A percentile compares a stretch with the other conserved stretches of the same genome.
phyloP scores from a whole-genome alignment of 371 early-diverging fungal genomes.

The Mucor sp. region DNA sequence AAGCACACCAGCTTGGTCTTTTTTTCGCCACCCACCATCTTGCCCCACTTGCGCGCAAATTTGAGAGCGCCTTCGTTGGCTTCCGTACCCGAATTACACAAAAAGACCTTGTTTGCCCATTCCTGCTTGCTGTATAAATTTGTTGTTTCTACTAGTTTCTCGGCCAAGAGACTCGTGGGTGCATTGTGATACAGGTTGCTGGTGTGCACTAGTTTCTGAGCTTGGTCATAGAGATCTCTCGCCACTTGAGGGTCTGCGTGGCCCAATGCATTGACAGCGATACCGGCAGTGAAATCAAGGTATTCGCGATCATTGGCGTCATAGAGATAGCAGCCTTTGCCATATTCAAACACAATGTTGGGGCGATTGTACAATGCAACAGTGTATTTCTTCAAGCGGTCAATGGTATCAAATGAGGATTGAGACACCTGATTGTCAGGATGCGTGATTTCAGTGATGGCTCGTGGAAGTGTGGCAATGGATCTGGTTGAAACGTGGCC shows the following conservation, averaged over 20 bases:
- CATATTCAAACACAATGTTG: slow-evolving; percentile 66
- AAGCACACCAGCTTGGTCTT: slow-evolving; percentile 73
- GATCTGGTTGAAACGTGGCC: not conserved
- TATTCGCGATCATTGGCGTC: slow-evolving; percentile 75
- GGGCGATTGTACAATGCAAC: slow-evolving; percentile 71
- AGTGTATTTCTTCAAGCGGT: slow-evolving; percentile 55
- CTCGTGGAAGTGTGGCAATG: not conserved
- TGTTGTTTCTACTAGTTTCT: slow-evolving; percentile 66
- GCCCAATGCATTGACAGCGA: slow-evolving; percentile 94
- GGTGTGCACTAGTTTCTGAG: slow-evolving; percentile 74
- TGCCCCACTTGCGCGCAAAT: slow-evolving; percentile 89
- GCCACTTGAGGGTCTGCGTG: slow-evolving; percentile 77
- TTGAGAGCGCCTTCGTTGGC: slow-evolving; percentile 86
- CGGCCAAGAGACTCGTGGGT: slow-evolving; percentile 75
- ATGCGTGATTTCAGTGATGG: slow-evolving; percentile 48
- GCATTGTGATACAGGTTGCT: slow-evolving; percentile 87
- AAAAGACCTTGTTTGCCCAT: slow-evolving; percentile 72
- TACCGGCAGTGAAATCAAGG: slow-evolving; percentile 89
- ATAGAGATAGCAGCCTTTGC: slow-evolving; percentile 76
- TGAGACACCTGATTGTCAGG: slow-evolving; percentile 47
- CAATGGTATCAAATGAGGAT: slow-evolving; percentile 41
- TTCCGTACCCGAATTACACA: slow-evolving; percentile 82
- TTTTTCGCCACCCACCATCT: slow-evolving; percentile 45
- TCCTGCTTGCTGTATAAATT: slow-evolving; percentile 37
- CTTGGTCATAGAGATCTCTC: slow-evolving; percentile 76